These are phyloP conservation scores for Hagleromyces aurorensis DNA, from an alignment of 805 yeast species.

Conservation along the genomic window DNA sequence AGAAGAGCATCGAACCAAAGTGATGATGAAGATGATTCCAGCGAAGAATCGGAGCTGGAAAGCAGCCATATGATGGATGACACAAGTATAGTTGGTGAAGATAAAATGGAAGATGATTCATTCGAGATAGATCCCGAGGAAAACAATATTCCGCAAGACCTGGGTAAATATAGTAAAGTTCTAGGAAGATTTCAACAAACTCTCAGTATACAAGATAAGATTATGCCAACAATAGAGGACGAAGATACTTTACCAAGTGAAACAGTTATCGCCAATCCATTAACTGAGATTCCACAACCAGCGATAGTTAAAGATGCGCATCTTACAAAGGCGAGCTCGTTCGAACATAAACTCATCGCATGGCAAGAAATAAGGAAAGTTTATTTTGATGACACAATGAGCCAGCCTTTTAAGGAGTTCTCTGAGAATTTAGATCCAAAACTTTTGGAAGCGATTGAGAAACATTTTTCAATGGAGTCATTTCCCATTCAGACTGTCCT, in stretches of 20 bases:
- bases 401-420: conserved; percentile 18
- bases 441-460: conserved; percentile 27
- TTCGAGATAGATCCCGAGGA: conserved; percentile 3
- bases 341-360: conserved; percentile 34
- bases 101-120: conserved; percentile 3
- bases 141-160: conserved; percentile 11
- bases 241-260: too few relatives aligned
- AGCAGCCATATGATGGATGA: background rate
- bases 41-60: background rate
- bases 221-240: conserved; percentile 17
- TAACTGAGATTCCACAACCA: conserved; percentile 85
- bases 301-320: conserved; percentile 33
- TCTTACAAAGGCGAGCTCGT: conserved; percentile 28
- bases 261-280: too few relatives aligned
- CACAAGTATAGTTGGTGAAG: conserved; percentile 7
- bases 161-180: conserved; percentile 6
- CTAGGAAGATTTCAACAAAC: conserved; percentile 41
- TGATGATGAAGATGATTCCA: conserved; percentile 9
- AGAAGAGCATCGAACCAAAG: conserved; percentile 14
- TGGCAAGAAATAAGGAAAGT: conserved; percentile 27
- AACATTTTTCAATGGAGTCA: conserved; percentile 20
- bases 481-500: conserved; percentile 31
- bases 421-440: conserved; percentile 21
- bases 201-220: conserved; percentile 27
- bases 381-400: conserved; percentile 23